Evolutionary conservation across 257 asterid genomes (phyloP).

Genomic region (Solanum ossicruentum): DNA sequence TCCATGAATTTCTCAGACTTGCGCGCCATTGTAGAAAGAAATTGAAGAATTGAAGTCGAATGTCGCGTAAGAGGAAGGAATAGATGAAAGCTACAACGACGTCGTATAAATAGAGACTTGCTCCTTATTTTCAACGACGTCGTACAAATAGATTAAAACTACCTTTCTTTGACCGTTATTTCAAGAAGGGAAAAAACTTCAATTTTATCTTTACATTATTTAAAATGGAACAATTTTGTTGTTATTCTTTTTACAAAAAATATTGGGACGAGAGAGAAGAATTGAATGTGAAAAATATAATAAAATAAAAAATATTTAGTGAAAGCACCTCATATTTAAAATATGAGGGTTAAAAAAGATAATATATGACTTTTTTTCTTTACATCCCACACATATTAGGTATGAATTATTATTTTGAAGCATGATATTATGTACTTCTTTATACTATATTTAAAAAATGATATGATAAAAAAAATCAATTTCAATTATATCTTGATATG

Average conservation of each 20-base stretch:
- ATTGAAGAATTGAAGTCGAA: neutral
- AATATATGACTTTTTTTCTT: neutral
- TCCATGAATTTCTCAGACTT: slow-evolving; percentile 3
- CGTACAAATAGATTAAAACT: neutral
- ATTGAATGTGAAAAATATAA: neutral
- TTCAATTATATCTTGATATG: neutral
- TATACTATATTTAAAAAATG: neutral
- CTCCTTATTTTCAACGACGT: neutral
- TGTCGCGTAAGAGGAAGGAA: neutral
- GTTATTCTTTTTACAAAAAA: neutral
- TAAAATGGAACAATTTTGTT: neutral
- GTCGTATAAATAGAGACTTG: neutral
- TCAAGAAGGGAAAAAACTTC: neutral
- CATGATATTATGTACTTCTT: neutral
- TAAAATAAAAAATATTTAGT: neutral
- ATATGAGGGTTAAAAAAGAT: no score
- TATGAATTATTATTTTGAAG: neutral
- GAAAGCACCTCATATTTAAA: neutral
- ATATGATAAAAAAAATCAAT: neutral
- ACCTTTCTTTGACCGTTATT: neutral
- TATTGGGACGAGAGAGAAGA: no score
- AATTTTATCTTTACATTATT: neutral
- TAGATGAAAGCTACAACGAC: neutral
- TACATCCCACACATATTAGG: neutral
- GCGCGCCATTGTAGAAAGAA: slow-evolving; percentile 10